Conservation (phyloP, 169 alveolate genomes). For the Neospora caninum region DNA sequence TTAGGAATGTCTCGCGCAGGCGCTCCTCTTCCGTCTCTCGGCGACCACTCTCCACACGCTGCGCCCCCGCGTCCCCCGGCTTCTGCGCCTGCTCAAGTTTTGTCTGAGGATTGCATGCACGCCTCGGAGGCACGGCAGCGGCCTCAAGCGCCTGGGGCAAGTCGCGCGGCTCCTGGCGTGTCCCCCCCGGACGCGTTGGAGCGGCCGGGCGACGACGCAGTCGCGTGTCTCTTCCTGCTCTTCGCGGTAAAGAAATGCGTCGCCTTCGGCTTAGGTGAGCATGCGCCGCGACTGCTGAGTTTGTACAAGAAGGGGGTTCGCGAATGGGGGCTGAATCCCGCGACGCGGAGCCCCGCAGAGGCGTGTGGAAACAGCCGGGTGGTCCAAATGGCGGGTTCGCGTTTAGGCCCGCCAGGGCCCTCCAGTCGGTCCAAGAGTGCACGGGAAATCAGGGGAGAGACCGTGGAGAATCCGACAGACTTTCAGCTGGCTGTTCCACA, state of each 20-base stretch:
- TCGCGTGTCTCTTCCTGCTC: neutral
- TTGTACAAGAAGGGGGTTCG: neutral
- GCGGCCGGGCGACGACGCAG: neutral
- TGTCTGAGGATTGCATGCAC: neutral
- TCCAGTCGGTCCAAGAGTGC: neutral
- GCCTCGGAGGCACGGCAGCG: neutral
- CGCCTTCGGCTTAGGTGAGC: neutral
- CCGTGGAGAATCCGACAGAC: neutral
- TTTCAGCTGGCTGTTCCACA: neutral
- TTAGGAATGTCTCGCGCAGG: too few relatives aligned
- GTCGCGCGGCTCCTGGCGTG: neutral
- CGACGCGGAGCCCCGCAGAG: too few relatives aligned
- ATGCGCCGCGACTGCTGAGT: neutral
- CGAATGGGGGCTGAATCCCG: too few relatives aligned
- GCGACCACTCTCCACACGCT: neutral
- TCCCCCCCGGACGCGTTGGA: neutral
- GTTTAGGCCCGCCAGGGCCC: neutral
- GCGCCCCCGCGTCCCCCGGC: neutral
- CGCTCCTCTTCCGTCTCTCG: too few relatives aligned
- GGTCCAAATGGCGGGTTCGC: too few relatives aligned
- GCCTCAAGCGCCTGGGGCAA: neutral
- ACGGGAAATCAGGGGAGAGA: neutral
- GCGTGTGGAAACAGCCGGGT: too few relatives aligned
- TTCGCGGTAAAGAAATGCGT: neutral
- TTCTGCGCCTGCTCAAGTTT: neutral